Percentiles rank a stretch among this genome's conserved stretches.
Evolutionary conservation across 202 grass and related monocot species (phyloP).

Genomic region (Cymbopogon flexuosus): DNA sequence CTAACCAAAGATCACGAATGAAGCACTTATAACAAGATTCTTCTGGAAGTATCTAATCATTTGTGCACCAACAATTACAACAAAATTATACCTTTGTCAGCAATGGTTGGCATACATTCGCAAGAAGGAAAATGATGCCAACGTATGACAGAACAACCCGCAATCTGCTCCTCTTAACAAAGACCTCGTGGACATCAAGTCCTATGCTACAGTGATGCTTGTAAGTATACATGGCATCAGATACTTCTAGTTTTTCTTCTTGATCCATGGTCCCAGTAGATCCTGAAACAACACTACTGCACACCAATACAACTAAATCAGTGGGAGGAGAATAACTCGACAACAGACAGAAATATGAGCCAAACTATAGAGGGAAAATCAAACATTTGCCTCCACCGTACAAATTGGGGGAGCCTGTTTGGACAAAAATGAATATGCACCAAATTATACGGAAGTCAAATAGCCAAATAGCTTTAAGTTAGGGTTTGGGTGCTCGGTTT

Average conservation of each 20-base stretch:
- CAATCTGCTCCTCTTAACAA: conserved; percentile 53
- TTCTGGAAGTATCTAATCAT: neutral
- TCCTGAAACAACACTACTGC: conserved; percentile 6
- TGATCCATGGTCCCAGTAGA: conserved; percentile 20
- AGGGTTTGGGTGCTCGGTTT: neutral
- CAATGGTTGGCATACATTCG: conserved; percentile 34
- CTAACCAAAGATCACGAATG: neutral
- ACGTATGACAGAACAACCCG: conserved; percentile 50
- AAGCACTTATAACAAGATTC: neutral
- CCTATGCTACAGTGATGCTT: conserved; percentile 30
- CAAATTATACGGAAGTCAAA: too few relatives aligned
- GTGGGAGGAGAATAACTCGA: neutral
- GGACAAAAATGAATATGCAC: neutral
- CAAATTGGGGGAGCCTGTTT: neutral
- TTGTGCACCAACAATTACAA: neutral
- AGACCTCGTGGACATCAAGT: conserved; percentile 69
- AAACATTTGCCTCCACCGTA: too few relatives aligned
- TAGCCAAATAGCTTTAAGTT: neutral
- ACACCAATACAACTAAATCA: conserved; percentile 1
- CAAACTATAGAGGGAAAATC: too few relatives aligned
- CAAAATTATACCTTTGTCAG: conserved; percentile 45
- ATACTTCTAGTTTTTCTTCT: conserved; percentile 15
- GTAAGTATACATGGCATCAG: conserved; percentile 28
- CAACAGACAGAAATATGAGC: neutral
- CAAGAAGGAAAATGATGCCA: conserved; percentile 43